Conservation (phyloP, 75 land plant genomes). For the Selaginella tamariscina region DNA sequence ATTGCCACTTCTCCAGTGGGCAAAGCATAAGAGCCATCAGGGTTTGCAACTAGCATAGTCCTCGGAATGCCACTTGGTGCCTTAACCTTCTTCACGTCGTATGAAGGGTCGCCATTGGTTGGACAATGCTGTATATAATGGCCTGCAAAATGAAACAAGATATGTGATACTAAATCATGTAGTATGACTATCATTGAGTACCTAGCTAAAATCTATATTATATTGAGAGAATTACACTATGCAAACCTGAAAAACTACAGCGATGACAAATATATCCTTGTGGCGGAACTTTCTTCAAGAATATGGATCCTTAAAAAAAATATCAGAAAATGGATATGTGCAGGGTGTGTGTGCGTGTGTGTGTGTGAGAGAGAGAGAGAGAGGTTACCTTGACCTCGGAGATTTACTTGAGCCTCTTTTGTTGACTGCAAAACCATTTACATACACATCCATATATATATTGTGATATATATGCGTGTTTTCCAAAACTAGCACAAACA, state of each 20-base stretch:
- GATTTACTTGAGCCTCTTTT: no score
- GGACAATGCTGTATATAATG: constrained; percentile 9
- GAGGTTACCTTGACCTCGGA: no score
- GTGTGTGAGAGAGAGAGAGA: no score
- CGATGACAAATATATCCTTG: constrained; percentile 12
- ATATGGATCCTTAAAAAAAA: background rate
- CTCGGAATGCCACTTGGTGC: constrained; percentile 1
- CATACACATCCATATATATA: no score
- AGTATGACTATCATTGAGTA: background rate
- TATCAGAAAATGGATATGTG: background rate
- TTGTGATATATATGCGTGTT: no score
- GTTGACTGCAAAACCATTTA: no score
- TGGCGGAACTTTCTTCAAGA: background rate
- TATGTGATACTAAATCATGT: background rate
- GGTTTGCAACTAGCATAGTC: constrained; percentile 4
- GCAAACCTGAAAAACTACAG: constrained; percentile 6
- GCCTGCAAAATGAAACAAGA: background rate
- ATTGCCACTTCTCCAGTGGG: constrained; percentile 6
- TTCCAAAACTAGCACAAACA: no score
- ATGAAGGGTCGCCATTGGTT: constrained; percentile 8
- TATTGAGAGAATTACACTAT: no score
- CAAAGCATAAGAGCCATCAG: constrained; percentile 9
- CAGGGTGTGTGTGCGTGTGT: no score
- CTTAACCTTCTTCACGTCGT: background rate
- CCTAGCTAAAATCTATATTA: background rate